These are phyloP conservation scores for Leccinum subrobustum DNA, from an alignment of 1,284 basidiomycete genomes.

Conservation along the genomic window DNA sequence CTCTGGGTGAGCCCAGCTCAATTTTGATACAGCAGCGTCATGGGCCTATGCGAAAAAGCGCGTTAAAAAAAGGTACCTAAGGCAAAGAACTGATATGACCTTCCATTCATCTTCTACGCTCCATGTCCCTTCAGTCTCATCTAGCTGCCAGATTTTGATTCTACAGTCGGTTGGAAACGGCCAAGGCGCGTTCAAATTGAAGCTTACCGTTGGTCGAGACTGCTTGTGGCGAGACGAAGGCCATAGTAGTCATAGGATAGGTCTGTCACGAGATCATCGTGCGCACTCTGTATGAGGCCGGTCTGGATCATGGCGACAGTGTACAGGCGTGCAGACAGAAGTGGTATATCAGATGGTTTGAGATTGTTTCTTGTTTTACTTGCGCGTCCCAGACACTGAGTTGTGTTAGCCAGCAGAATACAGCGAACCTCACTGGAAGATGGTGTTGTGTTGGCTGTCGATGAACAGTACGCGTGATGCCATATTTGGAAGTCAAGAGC, in stretches of 20 bases:
- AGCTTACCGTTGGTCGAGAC: slow-evolving; percentile 72
- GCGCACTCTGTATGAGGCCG: slow-evolving; percentile 68
- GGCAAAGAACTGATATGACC: slow-evolving; percentile 42
- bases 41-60: slow-evolving; percentile 61
- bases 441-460: background rate
- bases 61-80: background rate
- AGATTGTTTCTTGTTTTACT: background rate
- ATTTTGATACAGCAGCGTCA: slow-evolving; percentile 78
- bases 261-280: slow-evolving; percentile 80
- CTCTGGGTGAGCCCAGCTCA: slow-evolving; percentile 90
- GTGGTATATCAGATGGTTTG: background rate
- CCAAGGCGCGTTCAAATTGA: slow-evolving; percentile 7
- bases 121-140: slow-evolving; percentile 72
- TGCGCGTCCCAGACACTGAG: background rate
- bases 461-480: slow-evolving; percentile 4
- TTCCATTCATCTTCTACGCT: slow-evolving; percentile 85
- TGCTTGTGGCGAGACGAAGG: slow-evolving; percentile 71
- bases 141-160: slow-evolving; percentile 81
- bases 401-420: background rate
- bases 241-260: slow-evolving; percentile 90
- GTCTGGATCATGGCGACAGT: slow-evolving; percentile 63
- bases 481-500: slow-evolving; percentile 14
- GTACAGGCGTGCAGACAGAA: background rate
- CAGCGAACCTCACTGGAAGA: background rate
- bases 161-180: slow-evolving; percentile 26